These are phyloP conservation scores for Betula pendula DNA, from an alignment of 306 rosid species.

Conservation along the genomic window DNA sequence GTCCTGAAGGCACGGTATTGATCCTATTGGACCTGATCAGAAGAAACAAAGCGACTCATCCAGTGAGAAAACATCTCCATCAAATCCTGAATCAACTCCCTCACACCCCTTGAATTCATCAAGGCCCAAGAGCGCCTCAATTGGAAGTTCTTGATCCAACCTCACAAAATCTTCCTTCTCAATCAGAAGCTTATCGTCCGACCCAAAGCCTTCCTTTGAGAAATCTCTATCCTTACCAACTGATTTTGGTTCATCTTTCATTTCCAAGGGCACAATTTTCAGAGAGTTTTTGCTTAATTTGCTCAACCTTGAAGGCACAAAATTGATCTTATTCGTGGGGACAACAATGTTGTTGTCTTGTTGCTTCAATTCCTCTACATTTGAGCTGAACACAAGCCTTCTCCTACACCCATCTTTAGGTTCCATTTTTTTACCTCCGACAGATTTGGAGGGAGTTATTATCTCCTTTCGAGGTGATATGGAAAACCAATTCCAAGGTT, in stretches of 20 bases:
- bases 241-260: not conserved
- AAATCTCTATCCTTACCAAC: too few relatives aligned
- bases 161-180: conserved; percentile 29
- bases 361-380: conserved; percentile 5
- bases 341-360: conserved; percentile 7
- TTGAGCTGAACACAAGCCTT: conserved; percentile 27
- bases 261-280: conserved; percentile 11
- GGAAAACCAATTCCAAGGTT: conserved; percentile 36
- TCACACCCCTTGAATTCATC: conserved; percentile 59
- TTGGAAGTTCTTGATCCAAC: conserved; percentile 29
- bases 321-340: not conserved
- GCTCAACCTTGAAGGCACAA: conserved; percentile 35
- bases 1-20: too few relatives aligned
- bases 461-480: conserved; percentile 37
- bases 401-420: conserved; percentile 17
- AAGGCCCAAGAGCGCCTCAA: conserved; percentile 58
- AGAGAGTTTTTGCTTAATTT: conserved; percentile 21
- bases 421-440: not conserved
- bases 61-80: conserved; percentile 29
- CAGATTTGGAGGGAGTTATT: not conserved
- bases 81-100: conserved; percentile 46
- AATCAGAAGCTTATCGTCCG: conserved; percentile 17
- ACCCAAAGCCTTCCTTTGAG: conserved; percentile 18
- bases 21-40: not conserved
- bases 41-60: conserved; percentile 18